Percentiles rank a stretch among this genome's conserved stretches.
phyloP scores from a whole-genome alignment of 345 rosid species.

The Capsella bursapastoris region DNA sequence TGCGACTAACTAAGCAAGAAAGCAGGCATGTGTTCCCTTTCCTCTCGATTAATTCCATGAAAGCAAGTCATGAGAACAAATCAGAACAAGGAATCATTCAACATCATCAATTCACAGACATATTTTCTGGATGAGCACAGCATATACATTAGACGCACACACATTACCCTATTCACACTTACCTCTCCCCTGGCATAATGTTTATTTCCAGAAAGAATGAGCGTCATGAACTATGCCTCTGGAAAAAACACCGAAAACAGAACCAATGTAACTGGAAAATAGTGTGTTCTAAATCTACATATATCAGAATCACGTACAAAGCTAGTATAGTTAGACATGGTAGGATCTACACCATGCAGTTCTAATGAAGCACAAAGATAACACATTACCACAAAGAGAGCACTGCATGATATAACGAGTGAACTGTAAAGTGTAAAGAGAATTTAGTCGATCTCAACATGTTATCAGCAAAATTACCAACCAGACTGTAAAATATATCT shows the following conservation, averaged over 20 bases:
- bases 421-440: not conserved
- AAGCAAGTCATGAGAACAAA: conserved; percentile 30
- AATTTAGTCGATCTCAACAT: conserved; percentile 9
- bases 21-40: conserved; percentile 5
- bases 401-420: not conserved
- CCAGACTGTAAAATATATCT: conserved; percentile 5
- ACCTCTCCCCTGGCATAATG: conserved; percentile 16
- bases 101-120: conserved; percentile 1
- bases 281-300: not conserved
- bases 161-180: conserved; percentile 13
- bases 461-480: conserved; percentile 24
- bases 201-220: conserved; percentile 20
- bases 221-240: not conserved
- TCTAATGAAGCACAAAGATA: conserved; percentile 15
- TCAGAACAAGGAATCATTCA: conserved; percentile 7
- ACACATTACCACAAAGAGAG: not conserved
- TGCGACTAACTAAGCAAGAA: not conserved
- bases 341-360: conserved; percentile 13
- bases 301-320: not conserved
- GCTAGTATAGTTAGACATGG: not conserved
- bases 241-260: not conserved
- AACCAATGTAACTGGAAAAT: not conserved
- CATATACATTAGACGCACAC: not conserved
- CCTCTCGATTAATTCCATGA: conserved; percentile 10
- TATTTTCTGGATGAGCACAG: not conserved